Evolutionary conservation across 345 rosid genomes (phyloP), one percentile per base, ranked within the genome.

Genomic region (Eucalyptus erythrocorys): DNA sequence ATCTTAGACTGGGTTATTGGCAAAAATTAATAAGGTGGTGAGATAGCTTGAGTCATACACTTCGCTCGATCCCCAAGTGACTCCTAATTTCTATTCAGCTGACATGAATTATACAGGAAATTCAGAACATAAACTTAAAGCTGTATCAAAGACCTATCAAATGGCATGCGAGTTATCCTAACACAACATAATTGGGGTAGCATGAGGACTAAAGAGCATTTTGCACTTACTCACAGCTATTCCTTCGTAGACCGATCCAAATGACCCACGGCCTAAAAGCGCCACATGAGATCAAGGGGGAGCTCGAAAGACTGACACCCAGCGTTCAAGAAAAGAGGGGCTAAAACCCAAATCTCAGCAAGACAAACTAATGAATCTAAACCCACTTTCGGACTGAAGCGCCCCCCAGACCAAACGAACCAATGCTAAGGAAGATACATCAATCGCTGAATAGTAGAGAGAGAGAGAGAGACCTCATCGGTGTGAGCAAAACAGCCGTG

Each of bases 241-340:
- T 84, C 97, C 99, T 92, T 95, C 99, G 87, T 94, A 96, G 30
- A 96, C 99, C 0, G 96, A 93, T 68, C 99, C 99, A 90, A 96
- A 97, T 30, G 98, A 93, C 55, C 99, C 99, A 48, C 96, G 93
- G 47, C 99, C 98, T 87, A 97, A 91, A 92, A 94, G 99, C 66
- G 61, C 61, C 61, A 24, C 10, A 10, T 55, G 61, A 55, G 22
- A 30, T 55, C 61, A 22, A 8, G 61, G 47, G 47, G 61, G 11
- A 55, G 12, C 27, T 55, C 61, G 61, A 55, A 22, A 55, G 61
- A 81, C 85, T 81, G 3, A 9, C 26, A 81, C 30, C 48, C 45
- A 76, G 43, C n/a, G 16, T 21, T 40, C 48, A 81, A 22, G 30
- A 48, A 40, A 49, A 81, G 45, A 40, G 42, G 48, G 42, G 61